Evolutionary conservation across 2,329 filamentous ascomycete genomes (phyloP), one percentile per base, ranked within the genome.

Genomic region (Raffaelea deltoideospora): DNA sequence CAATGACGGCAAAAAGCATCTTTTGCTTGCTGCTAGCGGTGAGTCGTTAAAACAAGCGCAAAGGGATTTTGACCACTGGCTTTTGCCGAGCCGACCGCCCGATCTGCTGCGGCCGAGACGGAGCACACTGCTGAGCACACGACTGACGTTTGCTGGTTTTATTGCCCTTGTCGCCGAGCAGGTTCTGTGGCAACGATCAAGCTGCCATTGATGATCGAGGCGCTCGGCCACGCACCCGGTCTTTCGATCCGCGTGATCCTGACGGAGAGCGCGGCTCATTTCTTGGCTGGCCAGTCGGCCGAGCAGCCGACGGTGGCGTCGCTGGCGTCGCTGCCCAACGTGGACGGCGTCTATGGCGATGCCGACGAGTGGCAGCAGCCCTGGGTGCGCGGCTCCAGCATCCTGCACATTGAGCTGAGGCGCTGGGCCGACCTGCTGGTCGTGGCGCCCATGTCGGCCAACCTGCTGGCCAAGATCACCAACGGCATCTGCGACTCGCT

Each of bases 391-490:
- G 83, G 80, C 4, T 72, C 72, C n/a, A 65, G 67, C 3, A 93
- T 98, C 33, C 59, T 96, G 38, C 90, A 98, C 52, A 96, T 98
- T 47, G 84, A 93, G 55, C 61, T 95, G 37, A 66, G 87, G 22
- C 67, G 80, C 15, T 47, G 81, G 87, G 84, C 85, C 1, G 70
- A 94, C 53, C 50, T 92, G 3, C 64, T 94, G 49, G 67, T 88
- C 14, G 69, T 95, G 41, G 81, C 80, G 10, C 88, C 88, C 0
- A 57, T 95, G 41, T 80, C 74, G 38, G 87, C 88, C 11, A 94
- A 95, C 50, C 76, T 76, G 4, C 64, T 96, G 50, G 88, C 86
- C 7, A 94, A 93, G 58, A 72, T 96, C 44, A 72, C 72, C 1
- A 69, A 70, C 19, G 90, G 90, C 0, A 23, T 92, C 43, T 76